Evolutionary conservation across 768 basidiomycete species (phyloP).

Genomic region (Leccinum boreale): DNA sequence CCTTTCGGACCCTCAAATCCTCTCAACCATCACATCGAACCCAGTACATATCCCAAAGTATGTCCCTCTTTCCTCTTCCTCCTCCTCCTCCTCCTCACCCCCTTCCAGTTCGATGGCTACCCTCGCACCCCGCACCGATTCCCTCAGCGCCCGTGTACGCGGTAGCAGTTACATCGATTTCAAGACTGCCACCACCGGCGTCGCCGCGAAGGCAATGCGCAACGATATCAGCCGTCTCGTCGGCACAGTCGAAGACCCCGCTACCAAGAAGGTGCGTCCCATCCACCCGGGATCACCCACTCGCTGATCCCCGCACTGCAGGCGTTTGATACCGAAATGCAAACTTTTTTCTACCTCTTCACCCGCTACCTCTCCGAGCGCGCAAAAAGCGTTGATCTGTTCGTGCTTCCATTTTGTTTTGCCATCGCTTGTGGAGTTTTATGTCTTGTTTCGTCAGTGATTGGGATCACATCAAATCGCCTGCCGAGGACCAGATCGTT

Average conservation of each 20-base stretch:
- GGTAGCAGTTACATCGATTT: constrained; percentile 88
- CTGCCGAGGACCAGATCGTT: constrained; percentile 60
- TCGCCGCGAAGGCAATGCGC: constrained; percentile 94
- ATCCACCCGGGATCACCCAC: constrained; percentile 1
- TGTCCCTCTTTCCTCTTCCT: constrained; percentile 1
- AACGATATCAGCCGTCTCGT: constrained; percentile 97
- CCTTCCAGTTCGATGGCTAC: constrained; percentile 48
- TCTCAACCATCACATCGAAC: constrained; percentile 62
- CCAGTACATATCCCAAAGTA: constrained; percentile 55
- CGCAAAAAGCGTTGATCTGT: constrained; percentile 69
- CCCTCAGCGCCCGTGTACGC: constrained; percentile 68
- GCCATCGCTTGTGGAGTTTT: not conserved
- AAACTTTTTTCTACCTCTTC: constrained; percentile 79
- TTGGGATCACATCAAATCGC: constrained; percentile 55
- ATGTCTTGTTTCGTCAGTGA: constrained; percentile 22
- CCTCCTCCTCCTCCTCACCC: constrained; percentile 9
- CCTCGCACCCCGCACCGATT: constrained; percentile 59
- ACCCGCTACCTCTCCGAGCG: constrained; percentile 74
- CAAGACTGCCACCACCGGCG: constrained; percentile 95
- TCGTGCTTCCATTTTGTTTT: constrained; percentile 31
- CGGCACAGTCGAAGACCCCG: constrained; percentile 72
- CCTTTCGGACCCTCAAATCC: constrained; percentile 48
- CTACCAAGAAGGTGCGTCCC: constrained; percentile 71
- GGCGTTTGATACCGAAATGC: constrained; percentile 81
- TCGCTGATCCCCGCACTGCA: constrained; percentile 29